These are phyloP conservation scores for Tulasnella sp. DNA, from an alignment of 768 basidiomycete genomes.

Conservation along the genomic window DNA sequence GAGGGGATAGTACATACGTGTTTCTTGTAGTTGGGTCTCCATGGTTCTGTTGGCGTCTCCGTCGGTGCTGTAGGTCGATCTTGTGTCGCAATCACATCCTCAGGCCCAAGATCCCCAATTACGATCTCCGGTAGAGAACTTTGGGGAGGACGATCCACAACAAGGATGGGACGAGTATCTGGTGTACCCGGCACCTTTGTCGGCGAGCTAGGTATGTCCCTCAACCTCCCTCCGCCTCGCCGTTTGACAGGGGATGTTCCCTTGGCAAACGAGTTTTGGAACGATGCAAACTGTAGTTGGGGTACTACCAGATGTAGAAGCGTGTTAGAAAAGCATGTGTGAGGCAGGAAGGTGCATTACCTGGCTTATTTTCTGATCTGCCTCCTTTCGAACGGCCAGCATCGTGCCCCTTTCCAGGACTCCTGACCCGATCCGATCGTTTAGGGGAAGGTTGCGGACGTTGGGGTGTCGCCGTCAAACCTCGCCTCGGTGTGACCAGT, in stretches of 20 bases:
- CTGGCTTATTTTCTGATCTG: neutral
- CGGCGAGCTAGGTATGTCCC: neutral
- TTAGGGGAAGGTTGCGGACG: neutral
- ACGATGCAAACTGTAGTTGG: neutral
- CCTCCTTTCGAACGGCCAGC: neutral
- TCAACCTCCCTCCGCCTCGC: neutral
- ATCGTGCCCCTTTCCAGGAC: neutral
- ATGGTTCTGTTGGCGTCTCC: neutral
- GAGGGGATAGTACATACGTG: neutral
- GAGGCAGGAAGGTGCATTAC: neutral
- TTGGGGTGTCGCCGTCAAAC: neutral
- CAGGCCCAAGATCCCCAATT: too few relatives aligned
- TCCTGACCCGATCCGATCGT: neutral
- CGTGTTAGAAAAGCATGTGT: neutral
- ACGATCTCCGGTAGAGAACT: too few relatives aligned
- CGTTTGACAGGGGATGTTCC: conserved; percentile 6
- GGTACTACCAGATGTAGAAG: neutral
- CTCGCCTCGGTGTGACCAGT: neutral
- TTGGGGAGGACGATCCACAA: too few relatives aligned
- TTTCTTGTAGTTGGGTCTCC: conserved; percentile 1
- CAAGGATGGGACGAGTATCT: too few relatives aligned
- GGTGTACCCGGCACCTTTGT: too few relatives aligned
- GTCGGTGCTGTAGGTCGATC: too few relatives aligned
- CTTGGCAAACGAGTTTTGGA: conserved; percentile 12
- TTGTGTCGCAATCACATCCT: too few relatives aligned